A percentile compares a stretch with the other conserved stretches of the same genome.
These are phyloP conservation scores for Pseudonitzschia delicatissima DNA, from an alignment of 108 stramenopile species.

Conservation along the genomic window DNA sequence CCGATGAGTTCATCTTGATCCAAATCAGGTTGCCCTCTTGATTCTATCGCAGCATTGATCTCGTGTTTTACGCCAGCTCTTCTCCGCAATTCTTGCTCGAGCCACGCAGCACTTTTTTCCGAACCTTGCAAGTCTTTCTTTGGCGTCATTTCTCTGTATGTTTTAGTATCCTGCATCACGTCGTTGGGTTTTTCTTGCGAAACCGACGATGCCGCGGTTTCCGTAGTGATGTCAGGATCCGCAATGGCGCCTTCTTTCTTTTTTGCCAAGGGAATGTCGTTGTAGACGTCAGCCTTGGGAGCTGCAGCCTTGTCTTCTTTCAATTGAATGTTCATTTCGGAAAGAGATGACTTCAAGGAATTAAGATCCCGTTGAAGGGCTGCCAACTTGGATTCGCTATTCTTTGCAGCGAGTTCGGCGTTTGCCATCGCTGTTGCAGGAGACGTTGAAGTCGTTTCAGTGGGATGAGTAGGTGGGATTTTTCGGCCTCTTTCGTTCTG, in stretches of 20 bases:
- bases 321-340: slow-evolving; percentile 5
- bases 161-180: neutral
- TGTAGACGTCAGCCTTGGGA: neutral
- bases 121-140: slow-evolving; percentile 34
- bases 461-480: neutral
- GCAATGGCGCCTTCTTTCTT: neutral
- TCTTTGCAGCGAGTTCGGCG: neutral
- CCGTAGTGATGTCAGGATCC: neutral
- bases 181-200: neutral
- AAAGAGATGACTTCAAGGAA: slow-evolving; percentile 13
- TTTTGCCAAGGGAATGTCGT: neutral
- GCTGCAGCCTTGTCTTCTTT: neutral
- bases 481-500: neutral
- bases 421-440: neutral
- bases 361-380: slow-evolving; percentile 8
- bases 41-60: slow-evolving; percentile 31
- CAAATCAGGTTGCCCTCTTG: slow-evolving; percentile 3
- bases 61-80: slow-evolving; percentile 27
- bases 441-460: neutral
- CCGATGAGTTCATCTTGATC: neutral
- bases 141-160: slow-evolving; percentile 26
- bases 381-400: slow-evolving; percentile 1
- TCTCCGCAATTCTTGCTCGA: slow-evolving; percentile 28
- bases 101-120: slow-evolving; percentile 32
- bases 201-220: neutral